A percentile compares a stretch with the other conserved stretches of the same genome.
Evolutionary conservation across 768 basidiomycete genomes (phyloP).

Genomic region (Hygrophoropsis aurantiaca): DNA sequence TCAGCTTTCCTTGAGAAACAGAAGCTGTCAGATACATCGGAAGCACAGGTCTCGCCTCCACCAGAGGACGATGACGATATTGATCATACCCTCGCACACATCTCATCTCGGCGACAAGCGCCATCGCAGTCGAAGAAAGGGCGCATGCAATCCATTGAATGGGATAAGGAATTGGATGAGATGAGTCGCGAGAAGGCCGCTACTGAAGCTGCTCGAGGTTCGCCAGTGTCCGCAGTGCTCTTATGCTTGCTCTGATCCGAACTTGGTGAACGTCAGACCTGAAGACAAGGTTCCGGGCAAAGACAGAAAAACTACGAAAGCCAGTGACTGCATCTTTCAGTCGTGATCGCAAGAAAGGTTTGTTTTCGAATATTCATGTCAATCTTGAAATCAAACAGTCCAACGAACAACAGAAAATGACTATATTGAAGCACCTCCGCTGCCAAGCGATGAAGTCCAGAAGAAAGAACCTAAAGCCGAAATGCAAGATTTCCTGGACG

Average conservation of each 20-base stretch:
- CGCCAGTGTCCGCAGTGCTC: slow-evolving; percentile 9
- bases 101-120: slow-evolving; percentile 33
- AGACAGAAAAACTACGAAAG: slow-evolving; percentile 47
- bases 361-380: neutral
- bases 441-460: slow-evolving; percentile 38
- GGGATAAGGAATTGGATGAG: slow-evolving; percentile 66
- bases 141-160: slow-evolving; percentile 60
- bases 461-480: slow-evolving; percentile 48
- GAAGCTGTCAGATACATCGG: slow-evolving; percentile 41
- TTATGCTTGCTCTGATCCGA: neutral
- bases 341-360: slow-evolving; percentile 41
- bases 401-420: slow-evolving; percentile 25
- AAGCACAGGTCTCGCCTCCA: slow-evolving; percentile 6
- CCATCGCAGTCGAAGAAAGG: slow-evolving; percentile 52
- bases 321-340: slow-evolving; percentile 22
- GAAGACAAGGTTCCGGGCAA: slow-evolving; percentile 57
- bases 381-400: neutral
- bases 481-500: slow-evolving; percentile 75
- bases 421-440: slow-evolving; percentile 50
- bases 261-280: slow-evolving; percentile 41
- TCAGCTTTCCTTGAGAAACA: slow-evolving; percentile 67
- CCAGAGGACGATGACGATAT: slow-evolving; percentile 53
- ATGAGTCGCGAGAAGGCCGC: slow-evolving; percentile 68
- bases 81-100: slow-evolving; percentile 56
- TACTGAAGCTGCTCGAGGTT: slow-evolving; percentile 78